Evolutionary conservation across 306 rosid species (phyloP).

Genomic region (Prunus salicina): DNA sequence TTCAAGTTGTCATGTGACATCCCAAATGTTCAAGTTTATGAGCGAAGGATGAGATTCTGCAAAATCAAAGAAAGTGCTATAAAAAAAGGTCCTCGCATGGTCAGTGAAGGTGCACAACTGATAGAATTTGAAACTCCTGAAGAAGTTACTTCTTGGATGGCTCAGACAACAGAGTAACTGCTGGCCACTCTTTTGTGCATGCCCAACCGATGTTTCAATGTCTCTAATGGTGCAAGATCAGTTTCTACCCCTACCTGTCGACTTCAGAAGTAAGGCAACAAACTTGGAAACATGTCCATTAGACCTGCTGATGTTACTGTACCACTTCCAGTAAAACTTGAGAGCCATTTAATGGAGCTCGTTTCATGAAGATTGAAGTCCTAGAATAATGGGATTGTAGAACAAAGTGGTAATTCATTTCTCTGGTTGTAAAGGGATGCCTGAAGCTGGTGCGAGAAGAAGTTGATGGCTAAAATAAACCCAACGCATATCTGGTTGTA

Average conservation of each 20-base stretch:
- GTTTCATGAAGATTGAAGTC: conserved; percentile 57
- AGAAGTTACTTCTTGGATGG: conserved; percentile 65
- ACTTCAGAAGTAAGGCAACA: conserved; percentile 23
- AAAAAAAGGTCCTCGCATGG: conserved; percentile 53
- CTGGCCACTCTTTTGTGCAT: conserved; percentile 43
- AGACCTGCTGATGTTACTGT: conserved; percentile 30
- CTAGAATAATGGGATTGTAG: conserved; percentile 44
- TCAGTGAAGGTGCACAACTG: conserved; percentile 63
- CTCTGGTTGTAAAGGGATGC: neutral
- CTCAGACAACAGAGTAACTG: conserved; percentile 58
- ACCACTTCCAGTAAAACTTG: conserved; percentile 48
- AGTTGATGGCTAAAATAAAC: too few relatives aligned
- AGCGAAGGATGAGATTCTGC: conserved; percentile 80
- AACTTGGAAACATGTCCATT: conserved; percentile 35
- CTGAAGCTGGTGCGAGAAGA: too few relatives aligned
- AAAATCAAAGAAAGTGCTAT: conserved; percentile 58
- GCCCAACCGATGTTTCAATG: conserved; percentile 38
- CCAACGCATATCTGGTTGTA: too few relatives aligned
- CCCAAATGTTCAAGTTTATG: conserved; percentile 67
- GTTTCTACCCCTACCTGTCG: conserved; percentile 38
- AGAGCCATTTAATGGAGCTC: conserved; percentile 59
- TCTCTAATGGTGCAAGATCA: conserved; percentile 50
- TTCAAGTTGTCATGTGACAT: conserved; percentile 57
- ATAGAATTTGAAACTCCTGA: conserved; percentile 74
- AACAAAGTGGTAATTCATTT: conserved; percentile 46